These are phyloP conservation scores for Metschnikowia corniflorae DNA, from an alignment of 805 yeast species.

Conservation along the genomic window DNA sequence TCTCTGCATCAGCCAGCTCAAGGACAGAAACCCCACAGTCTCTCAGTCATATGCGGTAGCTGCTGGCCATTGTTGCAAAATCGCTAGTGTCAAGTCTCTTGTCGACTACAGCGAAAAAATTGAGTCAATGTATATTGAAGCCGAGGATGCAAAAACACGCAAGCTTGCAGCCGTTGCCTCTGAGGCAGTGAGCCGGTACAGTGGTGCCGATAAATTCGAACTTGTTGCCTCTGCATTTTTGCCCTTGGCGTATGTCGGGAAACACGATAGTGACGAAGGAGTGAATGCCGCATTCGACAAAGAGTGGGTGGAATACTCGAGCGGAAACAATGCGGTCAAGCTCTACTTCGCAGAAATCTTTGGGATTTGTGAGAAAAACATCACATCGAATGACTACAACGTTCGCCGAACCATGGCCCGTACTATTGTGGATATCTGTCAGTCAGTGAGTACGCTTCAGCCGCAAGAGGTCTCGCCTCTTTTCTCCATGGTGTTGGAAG, in stretches of 20 bases:
- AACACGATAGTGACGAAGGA: conserved; percentile 53
- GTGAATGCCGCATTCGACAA: conserved; percentile 50
- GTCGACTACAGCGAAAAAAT: conserved; percentile 52
- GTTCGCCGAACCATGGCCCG: conserved; percentile 69
- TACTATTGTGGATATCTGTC: conserved; percentile 58
- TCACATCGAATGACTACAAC: conserved; percentile 56
- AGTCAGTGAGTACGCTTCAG: conserved; percentile 30
- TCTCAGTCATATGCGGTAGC: conserved; percentile 74
- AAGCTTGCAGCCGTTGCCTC: conserved; percentile 57
- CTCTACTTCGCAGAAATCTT: conserved; percentile 70
- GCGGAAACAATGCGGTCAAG: conserved; percentile 66
- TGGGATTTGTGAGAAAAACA: conserved; percentile 43
- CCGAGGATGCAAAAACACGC: conserved; percentile 41
- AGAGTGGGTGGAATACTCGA: conserved; percentile 76
- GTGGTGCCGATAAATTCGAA: conserved; percentile 59
- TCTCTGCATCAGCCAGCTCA: conserved; percentile 54
- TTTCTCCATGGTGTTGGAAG: conserved; percentile 51
- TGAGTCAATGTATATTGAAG: conserved; percentile 55
- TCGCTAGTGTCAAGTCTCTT: conserved; percentile 51
- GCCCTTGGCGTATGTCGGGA: conserved; percentile 78
- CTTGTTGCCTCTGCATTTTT: conserved; percentile 59
- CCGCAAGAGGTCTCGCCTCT: conserved; percentile 27
- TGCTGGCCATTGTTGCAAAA: conserved; percentile 71
- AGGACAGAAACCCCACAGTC: conserved; percentile 70
- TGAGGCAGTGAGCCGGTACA: conserved; percentile 62